Conservation (phyloP, 441 rosid species). For the Populus hybrid region DNA sequence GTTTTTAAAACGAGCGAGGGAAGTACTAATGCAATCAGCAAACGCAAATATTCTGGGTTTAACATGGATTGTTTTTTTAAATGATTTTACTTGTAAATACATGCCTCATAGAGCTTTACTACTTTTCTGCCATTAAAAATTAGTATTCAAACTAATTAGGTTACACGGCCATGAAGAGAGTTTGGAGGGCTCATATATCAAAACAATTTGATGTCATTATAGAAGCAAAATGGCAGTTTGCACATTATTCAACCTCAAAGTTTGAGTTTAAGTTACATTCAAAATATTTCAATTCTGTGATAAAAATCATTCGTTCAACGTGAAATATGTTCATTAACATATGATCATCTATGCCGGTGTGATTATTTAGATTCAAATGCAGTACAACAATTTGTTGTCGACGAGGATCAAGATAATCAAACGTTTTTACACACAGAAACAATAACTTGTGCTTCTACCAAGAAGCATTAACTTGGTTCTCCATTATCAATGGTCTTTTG, state of each 20-base stretch:
- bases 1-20: neutral
- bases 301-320: neutral
- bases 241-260: neutral
- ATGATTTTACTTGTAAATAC: no score
- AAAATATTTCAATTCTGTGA: neutral
- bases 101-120: neutral
- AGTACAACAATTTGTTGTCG: neutral
- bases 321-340: neutral
- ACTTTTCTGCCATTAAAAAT: neutral
- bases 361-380: neutral
- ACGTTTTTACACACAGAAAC: neutral
- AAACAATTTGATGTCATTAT: neutral
- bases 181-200: neutral
- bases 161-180: neutral
- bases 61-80: no score
- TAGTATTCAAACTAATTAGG: neutral
- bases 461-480: neutral
- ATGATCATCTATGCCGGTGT: neutral
- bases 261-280: neutral
- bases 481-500: neutral
- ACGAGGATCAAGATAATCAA: no score
- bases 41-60: neutral
- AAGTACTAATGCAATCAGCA: neutral
- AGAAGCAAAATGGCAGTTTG: neutral
- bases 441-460: neutral